Percentiles rank a stretch among this genome's conserved stretches.
Evolutionary conservation across 257 asterid genomes (phyloP).

Genomic region (Jaltomata sinuosa): DNA sequence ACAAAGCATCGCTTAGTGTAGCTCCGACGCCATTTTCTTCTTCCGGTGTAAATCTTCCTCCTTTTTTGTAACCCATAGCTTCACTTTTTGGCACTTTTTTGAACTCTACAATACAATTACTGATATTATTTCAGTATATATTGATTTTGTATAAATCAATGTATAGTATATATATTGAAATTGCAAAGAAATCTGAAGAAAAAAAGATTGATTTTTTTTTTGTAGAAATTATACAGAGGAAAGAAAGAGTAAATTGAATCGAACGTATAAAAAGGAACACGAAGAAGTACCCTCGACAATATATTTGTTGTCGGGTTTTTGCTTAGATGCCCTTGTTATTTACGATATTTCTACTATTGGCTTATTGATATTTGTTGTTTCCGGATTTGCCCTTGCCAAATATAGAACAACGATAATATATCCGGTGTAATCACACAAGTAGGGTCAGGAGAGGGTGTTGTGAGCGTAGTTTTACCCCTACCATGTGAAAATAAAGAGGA

Average conservation of each 20-base stretch:
- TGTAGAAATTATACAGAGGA: not conserved
- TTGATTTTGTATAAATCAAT: not conserved
- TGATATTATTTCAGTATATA: not conserved
- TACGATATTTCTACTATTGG: not conserved
- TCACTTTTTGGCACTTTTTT: not conserved
- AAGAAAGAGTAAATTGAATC: not conserved
- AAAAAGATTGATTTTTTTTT: not conserved
- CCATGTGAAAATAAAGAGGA: too few species aligned
- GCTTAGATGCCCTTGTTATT: not conserved
- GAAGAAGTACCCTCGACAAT: not conserved
- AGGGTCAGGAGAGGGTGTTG: too few species aligned
- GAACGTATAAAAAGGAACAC: not conserved
- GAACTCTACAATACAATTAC: not conserved
- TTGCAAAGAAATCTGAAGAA: not conserved
- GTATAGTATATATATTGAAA: not conserved
- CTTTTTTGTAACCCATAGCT: slow-evolving; percentile 57
- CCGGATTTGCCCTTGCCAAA: not conserved
- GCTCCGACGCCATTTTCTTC: slow-evolving; percentile 23
- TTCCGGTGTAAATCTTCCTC: slow-evolving; percentile 18
- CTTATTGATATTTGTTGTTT: not conserved
- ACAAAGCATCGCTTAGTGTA: slow-evolving; percentile 45
- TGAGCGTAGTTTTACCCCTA: too few species aligned
- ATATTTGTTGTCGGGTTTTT: not conserved
- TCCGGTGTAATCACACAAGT: too few species aligned
- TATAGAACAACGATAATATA: not conserved